phyloP scores from a whole-genome alignment of 345 rosid genomes.

The Moringa oleifera region DNA sequence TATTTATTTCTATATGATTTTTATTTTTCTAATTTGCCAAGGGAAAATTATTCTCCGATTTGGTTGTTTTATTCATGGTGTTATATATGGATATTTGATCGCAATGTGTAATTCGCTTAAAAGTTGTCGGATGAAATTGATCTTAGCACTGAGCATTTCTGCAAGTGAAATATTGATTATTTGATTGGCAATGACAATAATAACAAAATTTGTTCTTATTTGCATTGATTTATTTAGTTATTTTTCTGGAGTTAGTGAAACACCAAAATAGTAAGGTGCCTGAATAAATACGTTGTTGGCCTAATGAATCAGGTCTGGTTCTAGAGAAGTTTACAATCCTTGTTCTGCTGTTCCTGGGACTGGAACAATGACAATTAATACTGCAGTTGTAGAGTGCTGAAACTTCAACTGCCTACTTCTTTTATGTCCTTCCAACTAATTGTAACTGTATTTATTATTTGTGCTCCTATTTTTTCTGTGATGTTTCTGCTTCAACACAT shows the following conservation, averaged over 20 bases:
- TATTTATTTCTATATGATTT: no score
- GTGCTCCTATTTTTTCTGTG: neutral
- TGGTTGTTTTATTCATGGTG: neutral
- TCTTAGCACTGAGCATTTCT: neutral
- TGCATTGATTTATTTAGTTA: no score
- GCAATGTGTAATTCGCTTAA: neutral
- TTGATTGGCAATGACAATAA: no score
- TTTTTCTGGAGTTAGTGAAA: no score
- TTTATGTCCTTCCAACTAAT: neutral
- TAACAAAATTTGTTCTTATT: no score
- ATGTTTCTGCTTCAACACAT: neutral
- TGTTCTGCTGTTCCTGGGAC: neutral
- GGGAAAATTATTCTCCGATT: neutral
- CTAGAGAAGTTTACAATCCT: no score
- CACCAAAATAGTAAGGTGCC: neutral
- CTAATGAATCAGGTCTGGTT: neutral
- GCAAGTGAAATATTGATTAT: neutral
- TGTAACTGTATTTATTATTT: neutral
- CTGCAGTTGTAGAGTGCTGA: neutral
- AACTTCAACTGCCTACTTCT: neutral
- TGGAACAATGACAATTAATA: neutral
- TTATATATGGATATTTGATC: neutral
- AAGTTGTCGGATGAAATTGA: neutral
- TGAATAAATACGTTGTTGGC: no score
- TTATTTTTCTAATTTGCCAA: no score